Evolutionary conservation across 108 stramenopile genomes (phyloP).

Genomic region (Fistulifera pelliculosa): DNA sequence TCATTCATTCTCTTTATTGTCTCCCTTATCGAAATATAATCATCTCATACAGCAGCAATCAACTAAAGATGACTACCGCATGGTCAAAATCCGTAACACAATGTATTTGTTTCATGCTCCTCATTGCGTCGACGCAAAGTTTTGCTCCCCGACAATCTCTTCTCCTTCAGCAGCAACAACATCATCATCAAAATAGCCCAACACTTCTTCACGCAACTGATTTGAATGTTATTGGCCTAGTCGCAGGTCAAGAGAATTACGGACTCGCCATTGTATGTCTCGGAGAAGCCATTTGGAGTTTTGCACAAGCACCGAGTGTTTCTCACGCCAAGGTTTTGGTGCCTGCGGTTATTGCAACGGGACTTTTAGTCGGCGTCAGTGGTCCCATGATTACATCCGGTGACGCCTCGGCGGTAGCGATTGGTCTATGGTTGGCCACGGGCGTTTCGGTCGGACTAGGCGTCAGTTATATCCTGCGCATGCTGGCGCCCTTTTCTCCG

Average conservation of each 20-base stretch:
- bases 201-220: slow-evolving; percentile 2
- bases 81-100: too few species aligned
- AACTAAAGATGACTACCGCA: too few species aligned
- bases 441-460: slow-evolving; percentile 56
- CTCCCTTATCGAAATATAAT: too few species aligned
- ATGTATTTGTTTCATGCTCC: too few species aligned
- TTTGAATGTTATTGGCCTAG: slow-evolving; percentile 55
- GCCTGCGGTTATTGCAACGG: slow-evolving; percentile 58
- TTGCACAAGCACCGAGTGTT: slow-evolving; percentile 55
- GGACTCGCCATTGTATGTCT: slow-evolving; percentile 71
- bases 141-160: too few species aligned
- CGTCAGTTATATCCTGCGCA: slow-evolving; percentile 50
- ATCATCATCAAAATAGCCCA: too few species aligned
- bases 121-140: too few species aligned
- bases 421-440: slow-evolving; percentile 72
- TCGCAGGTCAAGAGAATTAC: slow-evolving; percentile 81
- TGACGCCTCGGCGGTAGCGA: slow-evolving; percentile 41
- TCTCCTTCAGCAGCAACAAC: too few species aligned
- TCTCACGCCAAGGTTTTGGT: slow-evolving; percentile 67
- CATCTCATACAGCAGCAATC: too few species aligned
- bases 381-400: slow-evolving; percentile 82
- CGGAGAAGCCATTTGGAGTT: slow-evolving; percentile 79
- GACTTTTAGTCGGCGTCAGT: slow-evolving; percentile 42
- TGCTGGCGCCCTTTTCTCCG: slow-evolving; percentile 57
- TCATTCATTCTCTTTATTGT: too few species aligned